A percentile compares a stretch with the other conserved stretches of the same genome.
Conservation (phyloP, 2,329 filamentous ascomycete genomes). For the Penicillium sp. region DNA sequence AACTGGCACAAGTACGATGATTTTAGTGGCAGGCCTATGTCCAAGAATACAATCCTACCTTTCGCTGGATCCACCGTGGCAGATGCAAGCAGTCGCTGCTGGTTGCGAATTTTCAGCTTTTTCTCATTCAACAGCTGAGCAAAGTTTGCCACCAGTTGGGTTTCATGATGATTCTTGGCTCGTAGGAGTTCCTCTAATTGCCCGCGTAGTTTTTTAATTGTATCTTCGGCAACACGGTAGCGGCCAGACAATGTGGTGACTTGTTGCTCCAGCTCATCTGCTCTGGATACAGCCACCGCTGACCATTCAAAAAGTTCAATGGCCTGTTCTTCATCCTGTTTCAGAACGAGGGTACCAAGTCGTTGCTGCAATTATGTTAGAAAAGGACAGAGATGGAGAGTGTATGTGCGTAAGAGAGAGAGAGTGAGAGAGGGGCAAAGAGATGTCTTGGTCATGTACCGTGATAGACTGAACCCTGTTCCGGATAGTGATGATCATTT, state of each 20-base stretch:
- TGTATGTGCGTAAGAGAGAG: too few relatives aligned
- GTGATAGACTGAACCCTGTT: constrained; percentile 51
- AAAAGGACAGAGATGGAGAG: not conserved
- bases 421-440: not conserved
- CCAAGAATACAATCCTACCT: constrained; percentile 24
- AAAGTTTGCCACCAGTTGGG: constrained; percentile 58
- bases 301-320: constrained; percentile 59
- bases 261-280: constrained; percentile 42
- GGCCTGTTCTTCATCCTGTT: constrained; percentile 53
- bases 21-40: not conserved
- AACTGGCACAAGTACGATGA: constrained; percentile 16
- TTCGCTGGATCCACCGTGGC: constrained; percentile 46
- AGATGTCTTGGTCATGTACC: constrained; percentile 28
- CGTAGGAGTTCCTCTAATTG: constrained; percentile 59
- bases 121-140: constrained; percentile 60
- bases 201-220: constrained; percentile 50
- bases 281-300: constrained; percentile 46
- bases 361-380: constrained; percentile 43
- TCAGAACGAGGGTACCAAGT: constrained; percentile 54
- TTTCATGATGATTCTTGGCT: constrained; percentile 57
- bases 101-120: constrained; percentile 63
- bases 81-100: constrained; percentile 55
- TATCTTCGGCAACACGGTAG: constrained; percentile 48
- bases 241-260: constrained; percentile 42
- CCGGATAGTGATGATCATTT: constrained; percentile 42